Percentiles rank a stretch among this genome's conserved stretches.
Evolutionary conservation across 108 stramenopile genomes (phyloP).

Genomic region (Poteriospumella lacustris): DNA sequence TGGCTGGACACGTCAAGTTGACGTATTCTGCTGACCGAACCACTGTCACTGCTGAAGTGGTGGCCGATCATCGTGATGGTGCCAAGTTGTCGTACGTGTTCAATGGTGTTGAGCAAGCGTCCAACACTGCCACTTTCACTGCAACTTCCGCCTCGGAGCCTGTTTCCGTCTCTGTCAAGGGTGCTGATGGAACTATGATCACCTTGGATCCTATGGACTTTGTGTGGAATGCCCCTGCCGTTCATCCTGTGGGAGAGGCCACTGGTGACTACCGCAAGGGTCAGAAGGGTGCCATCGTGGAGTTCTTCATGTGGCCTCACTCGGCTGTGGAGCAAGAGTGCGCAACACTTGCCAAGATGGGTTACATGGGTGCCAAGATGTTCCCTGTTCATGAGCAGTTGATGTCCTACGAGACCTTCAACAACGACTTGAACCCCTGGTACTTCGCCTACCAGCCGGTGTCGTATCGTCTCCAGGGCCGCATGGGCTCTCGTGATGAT

Average conservation of each 20-base stretch:
- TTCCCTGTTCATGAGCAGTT: neutral
- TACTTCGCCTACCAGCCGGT: neutral
- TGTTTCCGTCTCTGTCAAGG: neutral
- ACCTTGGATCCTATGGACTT: neutral
- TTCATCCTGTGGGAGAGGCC: neutral
- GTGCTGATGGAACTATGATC: neutral
- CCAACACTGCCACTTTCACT: neutral
- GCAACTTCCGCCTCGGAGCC: neutral
- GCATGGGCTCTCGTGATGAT: neutral
- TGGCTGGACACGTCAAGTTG: neutral
- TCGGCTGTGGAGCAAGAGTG: neutral
- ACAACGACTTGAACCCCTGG: neutral
- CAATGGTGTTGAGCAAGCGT: neutral
- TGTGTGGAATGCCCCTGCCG: neutral
- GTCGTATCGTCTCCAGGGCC: neutral
- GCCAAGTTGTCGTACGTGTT: neutral
- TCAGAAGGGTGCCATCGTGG: neutral
- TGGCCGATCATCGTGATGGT: neutral
- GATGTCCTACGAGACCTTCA: neutral
- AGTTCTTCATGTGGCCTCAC: neutral
- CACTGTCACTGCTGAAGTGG: neutral
- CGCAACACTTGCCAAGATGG: neutral
- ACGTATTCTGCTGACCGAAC: neutral
- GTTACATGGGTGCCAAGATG: neutral
- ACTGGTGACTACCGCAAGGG: neutral